A percentile compares a stretch with the other conserved stretches of the same genome.
Evolutionary conservation across 2,329 filamentous ascomycete genomes (phyloP).

Genomic region (Fusarium odoratissimum): DNA sequence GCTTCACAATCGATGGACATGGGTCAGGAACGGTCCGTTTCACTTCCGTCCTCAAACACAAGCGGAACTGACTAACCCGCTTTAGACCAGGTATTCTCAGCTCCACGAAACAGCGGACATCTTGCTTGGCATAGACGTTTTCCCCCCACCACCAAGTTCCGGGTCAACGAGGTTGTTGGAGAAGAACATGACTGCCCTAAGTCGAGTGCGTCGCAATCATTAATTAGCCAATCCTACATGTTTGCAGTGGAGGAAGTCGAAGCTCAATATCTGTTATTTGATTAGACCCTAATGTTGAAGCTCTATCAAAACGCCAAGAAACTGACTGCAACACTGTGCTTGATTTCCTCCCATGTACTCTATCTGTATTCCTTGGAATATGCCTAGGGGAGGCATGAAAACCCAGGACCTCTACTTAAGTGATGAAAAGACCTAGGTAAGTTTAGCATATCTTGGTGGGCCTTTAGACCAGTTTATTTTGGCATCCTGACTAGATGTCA

Average conservation of each 20-base stretch:
- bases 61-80: background rate
- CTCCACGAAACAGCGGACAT: no score
- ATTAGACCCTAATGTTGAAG: background rate
- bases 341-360: constrained; percentile 10
- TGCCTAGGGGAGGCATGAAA: background rate
- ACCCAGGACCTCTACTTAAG: no score
- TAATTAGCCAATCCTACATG: background rate
- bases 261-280: background rate
- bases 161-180: background rate
- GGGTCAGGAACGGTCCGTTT: background rate
- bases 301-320: background rate
- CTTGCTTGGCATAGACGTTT: background rate
- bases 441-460: background rate
- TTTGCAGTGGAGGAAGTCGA: background rate
- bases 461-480: background rate
- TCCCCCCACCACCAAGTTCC: background rate
- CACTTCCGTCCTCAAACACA: constrained; percentile 1
- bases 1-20: rapidly evolving
- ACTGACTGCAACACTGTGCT: constrained; percentile 4
- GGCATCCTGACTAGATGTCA: background rate
- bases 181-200: background rate
- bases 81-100: constrained; percentile 12
- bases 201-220: background rate
- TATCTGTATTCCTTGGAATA: constrained; percentile 16
- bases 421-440: background rate